A percentile compares a stretch with the other conserved stretches of the same genome.
Evolutionary conservation across 805 yeast species (phyloP).

Genomic region (Candida multigemmis): DNA sequence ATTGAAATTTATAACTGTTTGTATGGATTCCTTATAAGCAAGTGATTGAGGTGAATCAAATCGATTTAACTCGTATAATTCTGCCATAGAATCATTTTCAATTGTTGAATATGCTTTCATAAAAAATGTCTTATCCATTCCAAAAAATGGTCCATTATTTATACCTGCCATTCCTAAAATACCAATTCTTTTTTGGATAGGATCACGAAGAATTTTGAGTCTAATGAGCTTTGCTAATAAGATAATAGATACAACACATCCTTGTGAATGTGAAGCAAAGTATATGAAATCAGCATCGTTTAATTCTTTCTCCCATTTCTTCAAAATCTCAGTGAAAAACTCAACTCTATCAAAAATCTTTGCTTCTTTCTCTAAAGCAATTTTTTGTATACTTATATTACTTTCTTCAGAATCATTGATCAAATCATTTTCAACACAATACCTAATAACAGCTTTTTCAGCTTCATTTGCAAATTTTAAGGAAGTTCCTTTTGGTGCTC

Average conservation of each 20-base stretch:
- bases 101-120: constrained; percentile 85
- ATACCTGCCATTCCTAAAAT: constrained; percentile 93
- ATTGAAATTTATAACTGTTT: constrained; percentile 55
- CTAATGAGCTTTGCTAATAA: constrained; percentile 66
- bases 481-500: constrained; percentile 96
- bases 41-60: constrained; percentile 64
- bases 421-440: constrained; percentile 38
- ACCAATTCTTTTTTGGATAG: constrained; percentile 44
- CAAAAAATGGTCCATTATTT: constrained; percentile 89
- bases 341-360: constrained; percentile 80
- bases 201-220: constrained; percentile 35
- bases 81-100: constrained; percentile 79
- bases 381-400: constrained; percentile 59
- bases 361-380: constrained; percentile 92
- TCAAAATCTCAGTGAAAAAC: constrained; percentile 63
- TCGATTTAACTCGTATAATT: constrained; percentile 81
- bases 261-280: constrained; percentile 93
- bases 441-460: constrained; percentile 62
- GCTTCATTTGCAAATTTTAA: constrained; percentile 86
- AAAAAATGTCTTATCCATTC: constrained; percentile 74
- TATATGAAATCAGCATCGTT: constrained; percentile 75
- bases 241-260: constrained; percentile 84
- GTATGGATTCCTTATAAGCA: constrained; percentile 59
- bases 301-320: constrained; percentile 55
- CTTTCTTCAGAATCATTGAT: constrained; percentile 20